Percentiles rank a stretch among this genome's conserved stretches.
phyloP scores from a whole-genome alignment of 129 eudicot species.

The Artemisia argyi region DNA sequence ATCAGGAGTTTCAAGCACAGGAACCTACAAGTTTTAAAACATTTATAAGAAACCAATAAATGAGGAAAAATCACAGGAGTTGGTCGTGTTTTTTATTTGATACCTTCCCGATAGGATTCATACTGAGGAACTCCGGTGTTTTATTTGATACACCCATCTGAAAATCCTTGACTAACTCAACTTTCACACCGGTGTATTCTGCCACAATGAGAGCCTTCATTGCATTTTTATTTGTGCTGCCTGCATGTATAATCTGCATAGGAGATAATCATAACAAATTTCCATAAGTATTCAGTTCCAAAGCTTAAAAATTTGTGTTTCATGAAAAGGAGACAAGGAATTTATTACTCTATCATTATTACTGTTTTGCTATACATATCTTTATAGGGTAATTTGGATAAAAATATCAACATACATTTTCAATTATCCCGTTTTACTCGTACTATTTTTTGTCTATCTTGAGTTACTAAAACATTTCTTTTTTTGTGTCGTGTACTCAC shows the following conservation, averaged over 20 bases:
- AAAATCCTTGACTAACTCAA: conserved; percentile 53
- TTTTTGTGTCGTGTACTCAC: no score
- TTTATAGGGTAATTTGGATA: no score
- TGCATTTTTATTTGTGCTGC: conserved; percentile 53
- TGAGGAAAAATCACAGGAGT: no score
- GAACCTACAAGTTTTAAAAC: conserved; percentile 44
- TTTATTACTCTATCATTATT: no score
- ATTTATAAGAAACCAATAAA: no score
- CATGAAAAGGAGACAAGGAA: no score
- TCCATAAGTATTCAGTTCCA: not conserved
- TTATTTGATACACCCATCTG: conserved; percentile 82
- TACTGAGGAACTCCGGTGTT: conserved; percentile 68
- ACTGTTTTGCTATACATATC: no score
- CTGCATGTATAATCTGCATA: conserved; percentile 54
- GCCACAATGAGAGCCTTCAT: conserved; percentile 68
- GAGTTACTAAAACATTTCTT: no score
- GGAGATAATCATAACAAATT: not conserved
- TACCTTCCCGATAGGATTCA: conserved; percentile 66
- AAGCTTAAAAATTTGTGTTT: not conserved
- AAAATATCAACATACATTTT: no score
- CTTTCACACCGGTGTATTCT: conserved; percentile 63
- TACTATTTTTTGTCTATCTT: no score
- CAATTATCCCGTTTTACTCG: no score
- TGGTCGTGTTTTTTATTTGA: no score
- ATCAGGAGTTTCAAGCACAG: conserved; percentile 83